Conservation (phyloP, 805 yeast genomes). For the Torulaspora quercuum region DNA sequence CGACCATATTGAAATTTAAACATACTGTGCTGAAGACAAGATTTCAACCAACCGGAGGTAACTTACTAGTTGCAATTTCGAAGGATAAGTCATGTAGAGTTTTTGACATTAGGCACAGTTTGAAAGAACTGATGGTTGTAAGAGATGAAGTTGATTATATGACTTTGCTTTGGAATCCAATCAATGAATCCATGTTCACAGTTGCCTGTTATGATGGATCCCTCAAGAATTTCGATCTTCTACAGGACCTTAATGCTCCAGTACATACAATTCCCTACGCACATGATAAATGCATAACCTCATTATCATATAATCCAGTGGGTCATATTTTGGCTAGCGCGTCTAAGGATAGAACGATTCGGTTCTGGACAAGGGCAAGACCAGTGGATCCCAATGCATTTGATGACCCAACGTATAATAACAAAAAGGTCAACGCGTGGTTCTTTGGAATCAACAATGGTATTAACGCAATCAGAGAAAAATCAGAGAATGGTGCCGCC, state of each 20-base stretch:
- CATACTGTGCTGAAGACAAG: conserved; percentile 85
- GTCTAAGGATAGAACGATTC: conserved; percentile 85
- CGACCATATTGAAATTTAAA: conserved; percentile 86
- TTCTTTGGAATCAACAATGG: conserved; percentile 43
- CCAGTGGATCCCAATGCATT: conserved; percentile 84
- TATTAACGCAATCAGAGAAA: conserved; percentile 36
- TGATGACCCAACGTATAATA: conserved; percentile 76
- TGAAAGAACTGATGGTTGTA: conserved; percentile 70
- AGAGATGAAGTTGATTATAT: conserved; percentile 84
- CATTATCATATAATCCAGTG: conserved; percentile 86
- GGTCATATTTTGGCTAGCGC: conserved; percentile 92
- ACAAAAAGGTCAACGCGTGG: conserved; percentile 59
- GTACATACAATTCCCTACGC: conserved; percentile 78
- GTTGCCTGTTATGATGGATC: conserved; percentile 91
- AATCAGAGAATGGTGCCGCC: conserved; percentile 36
- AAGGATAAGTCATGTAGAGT: conserved; percentile 85
- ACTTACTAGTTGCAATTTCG: conserved; percentile 78
- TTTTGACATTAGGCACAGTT: conserved; percentile 74
- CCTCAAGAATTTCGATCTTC: conserved; percentile 61
- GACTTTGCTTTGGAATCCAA: conserved; percentile 89
- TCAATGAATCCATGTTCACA: conserved; percentile 72
- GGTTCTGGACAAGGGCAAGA: conserved; percentile 92
- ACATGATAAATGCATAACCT: conserved; percentile 88
- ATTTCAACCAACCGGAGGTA: conserved; percentile 77
- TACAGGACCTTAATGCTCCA: conserved; percentile 41